Evolutionary conservation across 2,329 filamentous ascomycete genomes (phyloP).

Genomic region (Fusarium bulbicola): DNA sequence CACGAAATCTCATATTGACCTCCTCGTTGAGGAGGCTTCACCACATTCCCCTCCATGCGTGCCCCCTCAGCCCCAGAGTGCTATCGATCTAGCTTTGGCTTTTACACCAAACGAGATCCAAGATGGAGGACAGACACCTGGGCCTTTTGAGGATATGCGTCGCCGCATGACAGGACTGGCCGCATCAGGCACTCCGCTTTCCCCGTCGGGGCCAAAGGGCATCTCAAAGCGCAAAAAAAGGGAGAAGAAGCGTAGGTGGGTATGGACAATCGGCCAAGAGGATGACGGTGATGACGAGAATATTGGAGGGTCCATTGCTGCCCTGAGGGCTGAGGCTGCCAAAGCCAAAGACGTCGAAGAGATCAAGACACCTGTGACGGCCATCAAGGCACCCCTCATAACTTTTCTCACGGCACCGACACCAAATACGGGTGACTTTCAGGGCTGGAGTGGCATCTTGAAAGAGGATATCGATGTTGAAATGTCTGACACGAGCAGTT

Average conservation of each 20-base stretch:
- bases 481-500: constrained; percentile 59
- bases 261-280: constrained; percentile 71
- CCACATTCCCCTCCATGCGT: constrained; percentile 53
- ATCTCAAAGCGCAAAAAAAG: constrained; percentile 63
- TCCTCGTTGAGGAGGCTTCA: constrained; percentile 66
- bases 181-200: constrained; percentile 52
- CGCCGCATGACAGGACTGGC: constrained; percentile 62
- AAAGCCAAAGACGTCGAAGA: constrained; percentile 25
- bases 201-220: constrained; percentile 53
- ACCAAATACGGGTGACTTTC: constrained; percentile 53
- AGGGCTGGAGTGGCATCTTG: constrained; percentile 27
- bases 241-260: constrained; percentile 72
- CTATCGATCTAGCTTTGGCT: constrained; percentile 60
- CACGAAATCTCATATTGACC: constrained; percentile 69
- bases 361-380: constrained; percentile 36
- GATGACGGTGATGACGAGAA: constrained; percentile 58
- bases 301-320: constrained; percentile 54
- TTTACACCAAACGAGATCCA: constrained; percentile 64
- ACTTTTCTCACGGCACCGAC: constrained; percentile 48
- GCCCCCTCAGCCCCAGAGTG: constrained; percentile 49
- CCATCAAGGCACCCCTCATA: constrained; percentile 30
- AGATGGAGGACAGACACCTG: constrained; percentile 70
- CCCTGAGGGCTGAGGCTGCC: constrained; percentile 48
- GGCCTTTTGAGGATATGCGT: constrained; percentile 71
- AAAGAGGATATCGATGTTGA: constrained; percentile 53